These are phyloP conservation scores for Colletotrichum sp. DNA, from an alignment of 2,329 filamentous ascomycete genomes.

Conservation along the genomic window DNA sequence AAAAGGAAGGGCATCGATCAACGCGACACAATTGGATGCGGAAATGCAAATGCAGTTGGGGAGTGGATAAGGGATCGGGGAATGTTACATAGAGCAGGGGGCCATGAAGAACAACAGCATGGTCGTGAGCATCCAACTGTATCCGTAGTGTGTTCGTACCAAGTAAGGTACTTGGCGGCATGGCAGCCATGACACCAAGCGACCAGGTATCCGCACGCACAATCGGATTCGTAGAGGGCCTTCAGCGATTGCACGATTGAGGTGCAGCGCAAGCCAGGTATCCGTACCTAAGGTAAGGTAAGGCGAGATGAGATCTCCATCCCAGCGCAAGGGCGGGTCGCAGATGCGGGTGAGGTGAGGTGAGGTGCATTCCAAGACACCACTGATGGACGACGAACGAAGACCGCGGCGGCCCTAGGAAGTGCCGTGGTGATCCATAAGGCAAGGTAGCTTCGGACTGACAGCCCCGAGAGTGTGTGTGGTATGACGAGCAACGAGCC, in stretches of 20 bases:
- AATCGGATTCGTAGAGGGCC: neutral
- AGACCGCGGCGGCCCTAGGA: neutral
- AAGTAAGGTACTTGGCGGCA: neutral
- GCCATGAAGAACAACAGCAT: neutral
- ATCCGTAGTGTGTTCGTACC: neutral
- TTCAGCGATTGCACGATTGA: neutral
- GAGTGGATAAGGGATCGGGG: neutral
- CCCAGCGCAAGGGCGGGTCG: neutral
- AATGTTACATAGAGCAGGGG: neutral
- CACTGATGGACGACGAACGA: neutral
- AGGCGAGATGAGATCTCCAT: neutral
- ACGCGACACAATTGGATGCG: neutral
- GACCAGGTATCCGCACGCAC: neutral
- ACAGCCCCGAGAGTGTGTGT: neutral
- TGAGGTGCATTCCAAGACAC: neutral
- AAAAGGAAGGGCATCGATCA: slow-evolving; percentile 7
- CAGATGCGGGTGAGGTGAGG: neutral
- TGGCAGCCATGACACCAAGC: neutral
- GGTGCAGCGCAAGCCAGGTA: neutral
- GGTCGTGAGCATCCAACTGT: neutral
- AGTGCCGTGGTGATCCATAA: neutral
- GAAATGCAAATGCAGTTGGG: neutral
- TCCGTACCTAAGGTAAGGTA: neutral
- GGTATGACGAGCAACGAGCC: neutral
- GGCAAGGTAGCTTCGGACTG: neutral